phyloP scores from a whole-genome alignment of 2,329 filamentous ascomycete species.

The Exophiala aquamarina region DNA sequence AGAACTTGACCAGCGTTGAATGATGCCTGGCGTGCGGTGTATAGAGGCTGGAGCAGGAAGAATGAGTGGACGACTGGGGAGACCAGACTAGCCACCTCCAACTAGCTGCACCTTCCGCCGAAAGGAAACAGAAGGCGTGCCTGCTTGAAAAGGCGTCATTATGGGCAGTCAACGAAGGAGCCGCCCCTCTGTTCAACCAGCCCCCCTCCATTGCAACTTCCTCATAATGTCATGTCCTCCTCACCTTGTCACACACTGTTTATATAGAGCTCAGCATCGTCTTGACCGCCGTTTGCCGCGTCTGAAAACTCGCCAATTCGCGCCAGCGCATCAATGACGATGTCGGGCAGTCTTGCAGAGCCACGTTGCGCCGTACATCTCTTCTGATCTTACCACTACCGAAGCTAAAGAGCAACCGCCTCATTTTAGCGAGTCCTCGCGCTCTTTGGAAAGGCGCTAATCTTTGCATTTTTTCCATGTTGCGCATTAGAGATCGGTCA shows the following conservation, averaged over 20 bases:
- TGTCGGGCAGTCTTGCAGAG: conserved; percentile 23
- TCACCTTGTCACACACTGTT: neutral
- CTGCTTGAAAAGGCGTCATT: too few species aligned
- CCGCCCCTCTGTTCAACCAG: too few species aligned
- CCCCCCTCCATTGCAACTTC: too few species aligned
- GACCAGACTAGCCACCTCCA: too few species aligned
- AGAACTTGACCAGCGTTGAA: too few species aligned
- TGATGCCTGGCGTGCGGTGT: too few species aligned
- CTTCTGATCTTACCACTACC: conserved; percentile 8
- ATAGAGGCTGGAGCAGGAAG: too few species aligned
- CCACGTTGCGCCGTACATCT: conserved; percentile 23
- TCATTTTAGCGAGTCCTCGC: conserved; percentile 20
- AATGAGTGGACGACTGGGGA: too few species aligned
- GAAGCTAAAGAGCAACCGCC: conserved; percentile 23
- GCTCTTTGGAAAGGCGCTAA: conserved; percentile 12
- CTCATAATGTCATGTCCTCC: too few species aligned
- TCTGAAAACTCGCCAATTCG: conserved; percentile 14
- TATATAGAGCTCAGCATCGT: conserved; percentile 18
- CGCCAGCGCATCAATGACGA: conserved; percentile 25
- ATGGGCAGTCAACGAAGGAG: too few species aligned
- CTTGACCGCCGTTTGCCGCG: conserved; percentile 23
- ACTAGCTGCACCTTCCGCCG: too few species aligned
- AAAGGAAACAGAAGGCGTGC: too few species aligned
- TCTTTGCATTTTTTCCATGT: conserved; percentile 4
- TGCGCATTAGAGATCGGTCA: conserved; percentile 18